Evolutionary conservation across 257 asterid genomes (phyloP).

Genomic region (Linaria vulgaris): DNA sequence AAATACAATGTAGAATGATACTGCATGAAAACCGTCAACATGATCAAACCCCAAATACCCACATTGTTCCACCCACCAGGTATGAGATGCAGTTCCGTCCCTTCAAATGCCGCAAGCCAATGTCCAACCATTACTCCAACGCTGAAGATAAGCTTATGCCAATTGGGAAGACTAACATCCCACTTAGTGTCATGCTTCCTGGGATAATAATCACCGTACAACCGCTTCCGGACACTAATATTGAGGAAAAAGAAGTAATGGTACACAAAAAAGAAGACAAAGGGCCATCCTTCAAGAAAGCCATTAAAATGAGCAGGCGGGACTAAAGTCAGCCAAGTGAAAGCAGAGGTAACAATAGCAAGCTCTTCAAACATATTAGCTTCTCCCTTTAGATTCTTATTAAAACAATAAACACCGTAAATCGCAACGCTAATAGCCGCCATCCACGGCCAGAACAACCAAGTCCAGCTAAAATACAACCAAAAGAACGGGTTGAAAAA

Average conservation of each 20-base stretch:
- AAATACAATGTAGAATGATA: conserved; percentile 74
- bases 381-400: conserved; percentile 55
- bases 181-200: conserved; percentile 74
- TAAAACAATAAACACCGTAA: conserved; percentile 59
- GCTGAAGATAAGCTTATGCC: conserved; percentile 70
- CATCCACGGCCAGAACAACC: conserved; percentile 97
- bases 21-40: conserved; percentile 62
- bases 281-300: conserved; percentile 97
- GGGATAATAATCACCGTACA: conserved; percentile 74
- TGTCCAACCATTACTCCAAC: conserved; percentile 67
- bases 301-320: conserved; percentile 97
- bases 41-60: conserved; percentile 63
- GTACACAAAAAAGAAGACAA: conserved; percentile 81
- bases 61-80: conserved; percentile 80
- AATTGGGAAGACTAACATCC: conserved; percentile 66
- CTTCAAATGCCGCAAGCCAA: conserved; percentile 92
- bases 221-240: conserved; percentile 58
- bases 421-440: conserved; percentile 51
- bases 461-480: conserved; percentile 93
- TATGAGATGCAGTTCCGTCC: conserved; percentile 73
- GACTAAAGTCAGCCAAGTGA: conserved; percentile 90
- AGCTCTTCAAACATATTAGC: conserved; percentile 62
- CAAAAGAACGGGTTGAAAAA: conserved; percentile 75
- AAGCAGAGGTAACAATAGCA: conserved; percentile 64
- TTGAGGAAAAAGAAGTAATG: conserved; percentile 87